phyloP scores from a whole-genome alignment of 2,329 filamentous ascomycete species.

The Neofusicoccum umdonicola region DNA sequence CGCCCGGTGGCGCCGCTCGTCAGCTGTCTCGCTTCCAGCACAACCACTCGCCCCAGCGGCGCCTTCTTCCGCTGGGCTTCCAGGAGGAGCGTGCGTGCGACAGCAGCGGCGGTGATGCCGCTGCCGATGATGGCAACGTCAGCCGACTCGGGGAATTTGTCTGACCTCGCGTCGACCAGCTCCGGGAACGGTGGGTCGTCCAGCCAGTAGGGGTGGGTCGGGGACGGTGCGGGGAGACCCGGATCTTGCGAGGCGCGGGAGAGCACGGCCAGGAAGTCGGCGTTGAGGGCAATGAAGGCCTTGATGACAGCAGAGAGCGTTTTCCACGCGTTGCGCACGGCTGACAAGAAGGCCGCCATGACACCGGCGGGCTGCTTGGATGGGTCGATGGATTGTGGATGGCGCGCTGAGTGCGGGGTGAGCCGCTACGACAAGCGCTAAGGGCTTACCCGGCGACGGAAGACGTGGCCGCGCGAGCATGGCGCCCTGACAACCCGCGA shows the following conservation, averaged over 20 bases:
- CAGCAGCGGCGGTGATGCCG: slow-evolving; percentile 65
- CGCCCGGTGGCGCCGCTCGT: slow-evolving; percentile 55
- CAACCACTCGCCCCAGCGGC: not conserved
- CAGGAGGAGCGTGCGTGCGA: slow-evolving; percentile 58
- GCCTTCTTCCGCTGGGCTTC: slow-evolving; percentile 2
- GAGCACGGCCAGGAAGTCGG: not conserved
- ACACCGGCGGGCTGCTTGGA: too few relatives aligned
- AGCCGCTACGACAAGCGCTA: too few relatives aligned
- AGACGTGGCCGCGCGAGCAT: not conserved
- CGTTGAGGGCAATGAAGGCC: not conserved
- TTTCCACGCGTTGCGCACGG: not conserved
- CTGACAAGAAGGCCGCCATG: not conserved
- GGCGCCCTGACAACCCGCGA: too few relatives aligned
- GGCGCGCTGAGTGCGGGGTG: too few relatives aligned
- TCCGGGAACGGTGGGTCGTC: slow-evolving; percentile 24
- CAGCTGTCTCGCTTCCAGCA: slow-evolving; percentile 50
- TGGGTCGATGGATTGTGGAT: too few relatives aligned
- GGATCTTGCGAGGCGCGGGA: not conserved
- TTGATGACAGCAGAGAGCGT: not conserved
- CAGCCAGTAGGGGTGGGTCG: slow-evolving; percentile 39
- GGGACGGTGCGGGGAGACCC: slow-evolving; percentile 23
- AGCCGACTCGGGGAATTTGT: slow-evolving; percentile 24
- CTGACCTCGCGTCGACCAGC: not conserved
- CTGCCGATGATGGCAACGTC: slow-evolving; percentile 59
- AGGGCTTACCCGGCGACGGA: too few relatives aligned